Base-by-base conservation (phyloP, 2,329 filamentous ascomycete genomes). In the Phaeosphaeriaceae sp. region DNA sequence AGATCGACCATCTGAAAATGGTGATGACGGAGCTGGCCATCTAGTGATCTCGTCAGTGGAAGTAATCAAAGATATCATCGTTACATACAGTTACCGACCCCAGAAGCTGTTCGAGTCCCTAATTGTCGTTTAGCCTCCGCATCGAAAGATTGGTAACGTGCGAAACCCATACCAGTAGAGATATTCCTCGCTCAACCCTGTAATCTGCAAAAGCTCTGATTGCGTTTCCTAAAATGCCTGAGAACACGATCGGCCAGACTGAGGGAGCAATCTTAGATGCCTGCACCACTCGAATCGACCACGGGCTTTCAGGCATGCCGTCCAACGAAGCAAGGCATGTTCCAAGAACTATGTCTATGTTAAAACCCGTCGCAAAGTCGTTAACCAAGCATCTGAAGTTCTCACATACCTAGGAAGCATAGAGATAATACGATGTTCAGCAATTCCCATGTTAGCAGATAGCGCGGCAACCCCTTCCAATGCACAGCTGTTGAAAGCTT, bases 241-340 rank as follows among this genome's bases (percentile, higher is more conserved):
- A 61, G 7, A 61, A 61, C 13, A 58, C 9, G 13, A 61, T 58
- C 2, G 56, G 58, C 55, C 58, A 58, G n/a, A 61, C 10, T 1
- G 55, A 56, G 25, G 58, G 55, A 19, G 55, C 55, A 13, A 61
- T 42, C 6, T 46, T 24, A 7, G 56, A 58, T 19, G 58, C 52
- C 27, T 46, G 36, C 10, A 61, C 15, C 1, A 58, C 56, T 42
- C 19, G 15, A 6, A n/a, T 20, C 5, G 40, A 42, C 40, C 40
- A 42, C 19, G 40, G 6, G 19, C 19, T 20, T 17, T 42, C 19
- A 6, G 40, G 6, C 17, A 6, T 42, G 19, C 15, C 40, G 5
- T 42, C 15, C 15, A 24, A 10, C 9, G 46, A 27, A 7, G 20
- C 20, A 13, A 27, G 17, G 7, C 22, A 48, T 48, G 20, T 31